phyloP scores from a whole-genome alignment of 176 grass and related monocot genomes.

The Guadua angustifolia region DNA sequence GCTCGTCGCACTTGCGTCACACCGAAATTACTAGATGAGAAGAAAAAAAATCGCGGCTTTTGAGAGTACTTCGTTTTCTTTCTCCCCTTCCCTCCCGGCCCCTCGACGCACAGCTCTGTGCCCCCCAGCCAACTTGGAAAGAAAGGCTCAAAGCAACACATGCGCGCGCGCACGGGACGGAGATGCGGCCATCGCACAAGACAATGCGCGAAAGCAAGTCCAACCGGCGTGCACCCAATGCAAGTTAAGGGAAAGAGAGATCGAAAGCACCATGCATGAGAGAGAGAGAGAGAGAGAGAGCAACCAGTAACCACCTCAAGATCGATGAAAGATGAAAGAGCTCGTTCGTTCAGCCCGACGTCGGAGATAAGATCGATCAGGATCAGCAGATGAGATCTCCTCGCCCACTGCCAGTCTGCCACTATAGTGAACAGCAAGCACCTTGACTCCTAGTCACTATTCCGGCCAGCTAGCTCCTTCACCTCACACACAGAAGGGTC shows the following conservation, averaged over 20 bases:
- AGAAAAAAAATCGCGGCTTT: background rate
- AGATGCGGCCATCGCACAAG: slow-evolving; percentile 24
- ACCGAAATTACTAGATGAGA: background rate
- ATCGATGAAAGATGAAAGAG: background rate
- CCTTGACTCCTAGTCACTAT: slow-evolving; percentile 36
- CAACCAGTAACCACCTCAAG: background rate
- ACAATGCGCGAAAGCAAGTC: slow-evolving; percentile 17
- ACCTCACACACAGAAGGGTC: background rate
- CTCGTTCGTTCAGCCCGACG: background rate
- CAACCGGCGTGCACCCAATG: background rate
- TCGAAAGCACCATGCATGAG: background rate
- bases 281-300: background rate
- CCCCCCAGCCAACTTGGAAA: slow-evolving; percentile 14
- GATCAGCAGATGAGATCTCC: background rate
- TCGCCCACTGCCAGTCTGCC: background rate
- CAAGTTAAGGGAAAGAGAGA: too few relatives aligned
- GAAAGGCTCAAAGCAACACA: background rate
- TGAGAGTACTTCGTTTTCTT: background rate
- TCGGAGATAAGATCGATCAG: background rate
- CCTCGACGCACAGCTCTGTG: background rate
- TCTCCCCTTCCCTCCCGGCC: background rate
- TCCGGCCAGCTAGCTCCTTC: background rate
- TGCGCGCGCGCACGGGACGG: slow-evolving; percentile 1
- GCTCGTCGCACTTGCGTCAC: background rate
- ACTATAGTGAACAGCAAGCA: slow-evolving; percentile 22